phyloP scores from a whole-genome alignment of 164 flowering plant genomes.

The Umbellularia californica region DNA sequence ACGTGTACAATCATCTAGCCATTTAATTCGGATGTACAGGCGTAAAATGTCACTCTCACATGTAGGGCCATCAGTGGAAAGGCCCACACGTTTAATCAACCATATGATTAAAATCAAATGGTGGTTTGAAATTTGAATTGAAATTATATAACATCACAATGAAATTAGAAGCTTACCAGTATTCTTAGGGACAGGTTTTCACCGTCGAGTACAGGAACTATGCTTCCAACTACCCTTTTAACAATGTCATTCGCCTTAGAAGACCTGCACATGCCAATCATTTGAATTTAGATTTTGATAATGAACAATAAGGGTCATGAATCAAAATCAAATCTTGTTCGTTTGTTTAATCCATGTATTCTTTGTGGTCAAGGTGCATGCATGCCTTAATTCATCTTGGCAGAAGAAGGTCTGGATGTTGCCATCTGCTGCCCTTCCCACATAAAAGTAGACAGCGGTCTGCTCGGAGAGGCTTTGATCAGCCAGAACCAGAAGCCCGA shows the following conservation, averaged over 20 bases:
- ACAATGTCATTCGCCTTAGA: conserved; percentile 57
- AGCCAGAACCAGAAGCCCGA: conserved; percentile 71
- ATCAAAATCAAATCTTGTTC: no score
- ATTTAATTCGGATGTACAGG: no score
- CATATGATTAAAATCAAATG: not conserved
- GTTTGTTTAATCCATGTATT: no score
- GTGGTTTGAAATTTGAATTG: not conserved
- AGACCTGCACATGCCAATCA: conserved; percentile 34
- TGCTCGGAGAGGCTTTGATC: conserved; percentile 52
- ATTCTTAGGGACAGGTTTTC: conserved; percentile 61
- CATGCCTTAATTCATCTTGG: conserved; percentile 64
- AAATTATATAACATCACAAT: not conserved
- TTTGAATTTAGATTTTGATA: not conserved
- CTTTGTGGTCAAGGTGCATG: not conserved
- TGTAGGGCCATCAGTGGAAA: no score
- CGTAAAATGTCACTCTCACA: no score
- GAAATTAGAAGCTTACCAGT: conserved; percentile 41
- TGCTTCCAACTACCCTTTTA: conserved; percentile 49
- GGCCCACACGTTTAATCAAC: no score
- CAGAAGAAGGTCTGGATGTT: conserved; percentile 64
- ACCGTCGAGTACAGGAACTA: conserved; percentile 60
- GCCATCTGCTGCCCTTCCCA: conserved; percentile 51
- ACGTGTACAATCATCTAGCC: no score
- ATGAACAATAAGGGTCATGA: not conserved
- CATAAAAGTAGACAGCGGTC: conserved; percentile 76